Conservation (phyloP, 257 asterid genomes). For the Leptodermis oblonga region DNA sequence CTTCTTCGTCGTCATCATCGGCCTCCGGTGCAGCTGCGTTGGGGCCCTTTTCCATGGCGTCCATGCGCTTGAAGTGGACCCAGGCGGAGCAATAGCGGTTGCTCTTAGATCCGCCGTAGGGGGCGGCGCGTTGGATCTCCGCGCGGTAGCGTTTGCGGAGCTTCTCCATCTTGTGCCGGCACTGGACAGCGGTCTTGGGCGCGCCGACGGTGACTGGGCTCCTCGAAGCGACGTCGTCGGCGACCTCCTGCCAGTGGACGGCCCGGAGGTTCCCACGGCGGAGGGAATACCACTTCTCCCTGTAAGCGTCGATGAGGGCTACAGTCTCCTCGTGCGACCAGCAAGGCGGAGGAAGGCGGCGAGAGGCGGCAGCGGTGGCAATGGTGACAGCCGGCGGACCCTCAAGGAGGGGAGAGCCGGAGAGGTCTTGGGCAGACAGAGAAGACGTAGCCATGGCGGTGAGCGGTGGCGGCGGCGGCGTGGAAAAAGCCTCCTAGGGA, state of each 20-base stretch:
- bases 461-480: slow-evolving; percentile 4
- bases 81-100: slow-evolving; percentile 71
- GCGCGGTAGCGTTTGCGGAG: slow-evolving; percentile 85
- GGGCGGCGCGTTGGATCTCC: slow-evolving; percentile 87
- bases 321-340: slow-evolving; percentile 94
- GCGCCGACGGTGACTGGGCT: slow-evolving; percentile 53
- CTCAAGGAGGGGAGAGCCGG: slow-evolving; percentile 30
- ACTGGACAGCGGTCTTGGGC: slow-evolving; percentile 83
- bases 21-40: slow-evolving; percentile 49
- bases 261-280: slow-evolving; percentile 90
- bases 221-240: slow-evolving; percentile 59
- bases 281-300: slow-evolving; percentile 90
- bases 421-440: not conserved
- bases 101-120: slow-evolving; percentile 56
- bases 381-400: slow-evolving; percentile 43
- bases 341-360: slow-evolving; percentile 94
- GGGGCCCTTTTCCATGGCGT: slow-evolving; percentile 84
- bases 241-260: slow-evolving; percentile 97
- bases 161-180: slow-evolving; percentile 99
- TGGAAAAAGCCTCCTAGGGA: not conserved
- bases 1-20: slow-evolving; percentile 44
- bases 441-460: slow-evolving; percentile 36
- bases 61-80: slow-evolving; percentile 86
- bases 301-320: slow-evolving; percentile 72
- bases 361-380: slow-evolving; percentile 44